phyloP scores from a whole-genome alignment of 73 alveolate genomes.

The Symbiodinium pilosum region DNA sequence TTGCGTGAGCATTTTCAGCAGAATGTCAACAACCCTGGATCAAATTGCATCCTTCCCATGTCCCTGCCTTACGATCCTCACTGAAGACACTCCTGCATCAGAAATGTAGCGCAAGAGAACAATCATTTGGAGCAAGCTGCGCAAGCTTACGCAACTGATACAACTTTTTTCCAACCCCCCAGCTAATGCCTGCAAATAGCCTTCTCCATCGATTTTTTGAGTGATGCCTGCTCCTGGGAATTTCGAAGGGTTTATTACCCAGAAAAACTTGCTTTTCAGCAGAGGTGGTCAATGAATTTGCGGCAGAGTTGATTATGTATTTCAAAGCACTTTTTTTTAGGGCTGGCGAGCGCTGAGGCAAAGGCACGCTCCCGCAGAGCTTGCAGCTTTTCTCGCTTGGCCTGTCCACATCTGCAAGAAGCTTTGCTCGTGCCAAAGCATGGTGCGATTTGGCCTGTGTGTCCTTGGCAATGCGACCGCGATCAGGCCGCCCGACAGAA shows the following conservation, averaged over 20 bases:
- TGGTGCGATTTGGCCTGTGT: conserved; percentile 24
- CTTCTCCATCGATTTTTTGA: conserved; percentile 52
- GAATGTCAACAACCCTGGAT: no score
- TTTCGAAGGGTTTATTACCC: neutral
- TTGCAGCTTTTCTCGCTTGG: conserved; percentile 91
- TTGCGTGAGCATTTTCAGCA: no score
- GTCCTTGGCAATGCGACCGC: conserved; percentile 60
- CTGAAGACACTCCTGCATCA: conserved; percentile 70
- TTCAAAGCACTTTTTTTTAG: no score
- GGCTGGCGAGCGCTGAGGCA: neutral
- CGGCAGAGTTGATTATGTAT: neutral
- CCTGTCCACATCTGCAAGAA: neutral
- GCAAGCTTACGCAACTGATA: neutral
- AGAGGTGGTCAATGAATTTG: neutral
- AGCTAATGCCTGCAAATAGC: conserved; percentile 46
- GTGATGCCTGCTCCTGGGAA: conserved; percentile 77
- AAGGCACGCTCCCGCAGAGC: conserved; percentile 59
- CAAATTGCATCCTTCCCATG: no score
- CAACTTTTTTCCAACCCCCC: neutral
- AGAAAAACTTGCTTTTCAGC: neutral
- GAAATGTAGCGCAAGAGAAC: neutral
- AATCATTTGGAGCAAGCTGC: no score
- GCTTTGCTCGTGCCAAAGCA: neutral
- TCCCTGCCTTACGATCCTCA: conserved; percentile 65
- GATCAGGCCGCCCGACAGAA: conserved; percentile 79